These are phyloP conservation scores for Xenoacremonium recifei DNA, from an alignment of 2,329 filamentous ascomycete species.

Conservation along the genomic window DNA sequence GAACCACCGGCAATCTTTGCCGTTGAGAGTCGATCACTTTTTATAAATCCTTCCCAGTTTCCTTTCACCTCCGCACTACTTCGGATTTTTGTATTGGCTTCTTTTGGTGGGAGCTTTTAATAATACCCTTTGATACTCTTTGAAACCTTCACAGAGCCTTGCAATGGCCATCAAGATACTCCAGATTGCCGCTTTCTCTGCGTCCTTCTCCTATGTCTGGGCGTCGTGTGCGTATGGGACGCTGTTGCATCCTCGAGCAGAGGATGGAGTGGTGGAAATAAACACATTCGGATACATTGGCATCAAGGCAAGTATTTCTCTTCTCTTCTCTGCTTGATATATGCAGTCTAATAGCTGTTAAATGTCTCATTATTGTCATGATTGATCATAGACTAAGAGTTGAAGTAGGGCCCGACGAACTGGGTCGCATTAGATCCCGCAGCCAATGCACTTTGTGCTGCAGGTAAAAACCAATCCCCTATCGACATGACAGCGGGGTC, in stretches of 20 bases:
- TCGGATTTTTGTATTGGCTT: too few relatives aligned
- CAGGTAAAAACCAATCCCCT: slow-evolving; percentile 52
- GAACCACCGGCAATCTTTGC: too few relatives aligned
- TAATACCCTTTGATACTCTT: too few relatives aligned
- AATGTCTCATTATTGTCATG: not conserved
- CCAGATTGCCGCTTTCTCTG: too few relatives aligned
- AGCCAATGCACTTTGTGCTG: slow-evolving; percentile 45
- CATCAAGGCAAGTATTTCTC: slow-evolving; percentile 25
- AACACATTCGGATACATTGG: slow-evolving; percentile 39
- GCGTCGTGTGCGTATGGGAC: slow-evolving; percentile 42
- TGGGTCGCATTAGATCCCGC: slow-evolving; percentile 46
- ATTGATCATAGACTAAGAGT: not conserved
- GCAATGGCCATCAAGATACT: too few relatives aligned
- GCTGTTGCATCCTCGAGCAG: slow-evolving; percentile 31
- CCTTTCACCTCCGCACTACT: too few relatives aligned
- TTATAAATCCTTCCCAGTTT: too few relatives aligned
- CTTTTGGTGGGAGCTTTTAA: too few relatives aligned
- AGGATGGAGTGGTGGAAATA: slow-evolving; percentile 28
- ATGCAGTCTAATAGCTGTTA: not conserved
- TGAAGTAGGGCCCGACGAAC: slow-evolving; percentile 45
- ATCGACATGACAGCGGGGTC: slow-evolving; percentile 45
- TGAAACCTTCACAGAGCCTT: too few relatives aligned
- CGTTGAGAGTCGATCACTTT: too few relatives aligned
- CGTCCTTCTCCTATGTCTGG: too few relatives aligned
- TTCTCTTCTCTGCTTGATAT: not conserved